These are phyloP conservation scores for Neoboletus subvelutipes DNA, from an alignment of 768 basidiomycete species.

Conservation along the genomic window DNA sequence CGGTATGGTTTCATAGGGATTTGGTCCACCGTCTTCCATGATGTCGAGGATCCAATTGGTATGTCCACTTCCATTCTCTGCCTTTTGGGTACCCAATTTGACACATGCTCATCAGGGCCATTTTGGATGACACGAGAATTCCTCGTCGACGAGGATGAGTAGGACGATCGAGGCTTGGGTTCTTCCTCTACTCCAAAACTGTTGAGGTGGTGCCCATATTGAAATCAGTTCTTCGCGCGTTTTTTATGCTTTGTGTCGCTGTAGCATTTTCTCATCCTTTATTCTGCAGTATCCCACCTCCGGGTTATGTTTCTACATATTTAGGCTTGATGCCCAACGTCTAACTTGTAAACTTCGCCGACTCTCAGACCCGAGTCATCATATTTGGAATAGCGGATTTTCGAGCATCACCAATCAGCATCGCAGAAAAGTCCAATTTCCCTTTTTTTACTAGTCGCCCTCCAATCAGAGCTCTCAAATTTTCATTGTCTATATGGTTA, in stretches of 20 bases:
- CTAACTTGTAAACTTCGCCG: not conserved
- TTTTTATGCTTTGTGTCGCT: not conserved
- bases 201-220: not conserved
- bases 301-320: not conserved
- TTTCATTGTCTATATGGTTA: not conserved
- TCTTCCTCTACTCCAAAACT: not conserved
- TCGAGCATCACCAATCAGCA: not conserved
- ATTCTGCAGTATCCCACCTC: not conserved
- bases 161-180: not conserved
- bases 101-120: slow-evolving; percentile 17
- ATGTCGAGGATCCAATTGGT: slow-evolving; percentile 50
- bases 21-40: slow-evolving; percentile 51
- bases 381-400: not conserved
- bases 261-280: not conserved
- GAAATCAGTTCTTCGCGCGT: not conserved
- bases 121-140: slow-evolving; percentile 31
- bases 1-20: slow-evolving; percentile 55
- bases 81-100: not conserved
- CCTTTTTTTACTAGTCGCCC: not conserved
- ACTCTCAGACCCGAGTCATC: not conserved
- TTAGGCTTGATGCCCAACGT: not conserved
- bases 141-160: slow-evolving; percentile 26
- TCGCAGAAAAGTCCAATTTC: not conserved
- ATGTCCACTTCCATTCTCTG: not conserved
- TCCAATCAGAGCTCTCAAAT: not conserved